Conservation (phyloP, 1,284 basidiomycete genomes). For the Trichosporon sp. region DNA sequence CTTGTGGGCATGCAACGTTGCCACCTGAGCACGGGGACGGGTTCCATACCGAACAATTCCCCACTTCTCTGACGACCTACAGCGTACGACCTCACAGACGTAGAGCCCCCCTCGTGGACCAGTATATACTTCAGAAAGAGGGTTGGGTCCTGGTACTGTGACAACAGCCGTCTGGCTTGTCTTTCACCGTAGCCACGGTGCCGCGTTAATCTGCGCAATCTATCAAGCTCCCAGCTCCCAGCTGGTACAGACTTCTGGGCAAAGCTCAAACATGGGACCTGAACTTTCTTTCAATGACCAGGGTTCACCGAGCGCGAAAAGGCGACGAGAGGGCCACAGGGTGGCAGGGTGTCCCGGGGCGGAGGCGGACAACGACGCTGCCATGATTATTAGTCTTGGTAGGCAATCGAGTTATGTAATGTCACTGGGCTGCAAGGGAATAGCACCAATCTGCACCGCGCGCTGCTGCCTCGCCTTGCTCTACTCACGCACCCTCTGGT, state of each 20-base stretch:
- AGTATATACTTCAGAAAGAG: background rate
- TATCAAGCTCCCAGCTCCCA: background rate
- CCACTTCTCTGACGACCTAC: no score
- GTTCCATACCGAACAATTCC: background rate
- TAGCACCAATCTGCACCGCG: background rate
- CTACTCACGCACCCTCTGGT: background rate
- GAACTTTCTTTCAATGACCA: background rate
- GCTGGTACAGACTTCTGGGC: background rate
- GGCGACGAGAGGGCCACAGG: background rate
- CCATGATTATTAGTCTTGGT: background rate
- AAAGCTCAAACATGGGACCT: conserved; percentile 6
- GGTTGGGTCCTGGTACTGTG: background rate
- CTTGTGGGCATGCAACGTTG: background rate
- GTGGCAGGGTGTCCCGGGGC: background rate
- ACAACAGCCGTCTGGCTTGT: no score
- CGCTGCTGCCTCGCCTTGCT: background rate
- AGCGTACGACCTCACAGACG: background rate
- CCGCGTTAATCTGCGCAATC: no score
- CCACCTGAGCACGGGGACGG: background rate
- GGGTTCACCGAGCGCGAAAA: background rate
- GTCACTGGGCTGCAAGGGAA: background rate
- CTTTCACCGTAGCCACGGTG: no score
- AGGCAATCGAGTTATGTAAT: background rate
- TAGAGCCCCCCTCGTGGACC: background rate
- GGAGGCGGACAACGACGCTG: no score